Conservation (phyloP, 768 basidiomycete species). For the Paxillus involutus region DNA sequence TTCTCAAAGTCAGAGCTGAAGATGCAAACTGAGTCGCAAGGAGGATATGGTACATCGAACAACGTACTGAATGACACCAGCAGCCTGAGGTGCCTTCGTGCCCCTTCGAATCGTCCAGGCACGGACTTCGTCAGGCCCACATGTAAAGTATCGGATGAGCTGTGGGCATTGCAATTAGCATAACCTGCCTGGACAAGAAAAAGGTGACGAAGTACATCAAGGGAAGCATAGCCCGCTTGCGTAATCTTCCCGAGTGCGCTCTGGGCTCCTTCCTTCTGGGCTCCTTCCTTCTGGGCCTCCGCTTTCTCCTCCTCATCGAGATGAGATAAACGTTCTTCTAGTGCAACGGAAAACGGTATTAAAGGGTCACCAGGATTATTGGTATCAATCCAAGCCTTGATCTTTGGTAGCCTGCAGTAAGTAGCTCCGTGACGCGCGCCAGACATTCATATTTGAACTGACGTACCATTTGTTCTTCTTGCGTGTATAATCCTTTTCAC, state of each 20-base stretch:
- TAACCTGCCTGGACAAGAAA: background rate
- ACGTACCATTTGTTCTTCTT: conserved; percentile 98
- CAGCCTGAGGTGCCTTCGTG: conserved; percentile 94
- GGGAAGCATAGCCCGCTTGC: conserved; percentile 84
- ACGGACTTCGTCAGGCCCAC: conserved; percentile 94
- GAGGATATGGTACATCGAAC: background rate
- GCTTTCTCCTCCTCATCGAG: conserved; percentile 67
- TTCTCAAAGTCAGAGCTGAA: conserved; percentile 92
- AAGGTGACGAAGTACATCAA: conserved; percentile 57
- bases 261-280: conserved; percentile 74
- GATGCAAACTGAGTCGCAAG: background rate
- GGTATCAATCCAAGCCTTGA: conserved; percentile 97
- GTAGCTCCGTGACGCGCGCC: background rate
- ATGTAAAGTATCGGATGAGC: conserved; percentile 97
- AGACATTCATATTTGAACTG: background rate
- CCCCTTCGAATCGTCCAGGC: conserved; percentile 97
- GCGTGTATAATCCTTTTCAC: conserved; percentile 89
- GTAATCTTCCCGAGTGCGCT: conserved; percentile 92
- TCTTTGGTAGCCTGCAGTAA: conserved; percentile 79
- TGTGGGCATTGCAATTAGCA: conserved; percentile 29
- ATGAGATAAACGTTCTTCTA: conserved; percentile 83
- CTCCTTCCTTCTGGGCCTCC: conserved; percentile 79
- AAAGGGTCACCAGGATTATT: conserved; percentile 95
- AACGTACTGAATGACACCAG: conserved; percentile 94
- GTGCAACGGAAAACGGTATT: conserved; percentile 94